A percentile compares a stretch with the other conserved stretches of the same genome.
These are phyloP conservation scores for Alternaria viburni DNA, from an alignment of 2,329 filamentous ascomycete species.

Conservation along the genomic window DNA sequence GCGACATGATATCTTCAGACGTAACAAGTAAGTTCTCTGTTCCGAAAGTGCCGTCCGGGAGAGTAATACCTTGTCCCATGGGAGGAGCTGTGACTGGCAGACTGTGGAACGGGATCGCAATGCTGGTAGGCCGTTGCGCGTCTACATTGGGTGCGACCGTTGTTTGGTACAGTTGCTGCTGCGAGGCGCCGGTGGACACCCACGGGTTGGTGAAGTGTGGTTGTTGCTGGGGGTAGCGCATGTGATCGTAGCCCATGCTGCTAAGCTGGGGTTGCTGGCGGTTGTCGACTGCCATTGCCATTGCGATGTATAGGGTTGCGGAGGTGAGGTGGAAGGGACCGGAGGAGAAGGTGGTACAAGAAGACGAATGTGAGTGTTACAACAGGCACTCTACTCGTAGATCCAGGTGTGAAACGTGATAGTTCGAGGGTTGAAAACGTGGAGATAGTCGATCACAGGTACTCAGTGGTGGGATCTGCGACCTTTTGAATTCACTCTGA, in stretches of 20 bases:
- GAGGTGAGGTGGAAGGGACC: slow-evolving; percentile 13
- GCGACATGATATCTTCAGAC: slow-evolving; percentile 78
- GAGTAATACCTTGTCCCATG: slow-evolving; percentile 71
- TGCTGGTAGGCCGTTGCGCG: slow-evolving; percentile 63
- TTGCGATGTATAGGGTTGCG: slow-evolving; percentile 49
- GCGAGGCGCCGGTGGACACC: slow-evolving; percentile 66
- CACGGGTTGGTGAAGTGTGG: slow-evolving; percentile 93
- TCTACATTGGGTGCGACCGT: slow-evolving; percentile 65
- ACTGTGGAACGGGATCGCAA: slow-evolving; percentile 74
- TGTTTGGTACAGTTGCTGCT: slow-evolving; percentile 69
- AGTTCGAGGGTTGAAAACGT: slow-evolving; percentile 52
- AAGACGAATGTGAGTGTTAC: slow-evolving; percentile 36
- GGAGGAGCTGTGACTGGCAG: slow-evolving; percentile 76
- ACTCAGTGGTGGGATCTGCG: slow-evolving; percentile 58
- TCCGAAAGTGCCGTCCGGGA: slow-evolving; percentile 66
- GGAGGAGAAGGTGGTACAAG: slow-evolving; percentile 25
- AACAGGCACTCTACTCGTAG: slow-evolving; percentile 29
- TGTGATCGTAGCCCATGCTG: slow-evolving; percentile 77
- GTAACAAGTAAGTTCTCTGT: slow-evolving; percentile 72
- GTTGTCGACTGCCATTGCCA: slow-evolving; percentile 95
- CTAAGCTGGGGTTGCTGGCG: slow-evolving; percentile 75
- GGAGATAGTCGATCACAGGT: slow-evolving; percentile 56
- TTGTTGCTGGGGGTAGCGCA: slow-evolving; percentile 66
- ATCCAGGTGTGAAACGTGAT: slow-evolving; percentile 44
- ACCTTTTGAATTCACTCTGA: slow-evolving; percentile 50